Percentiles rank a stretch among this genome's conserved stretches.
Evolutionary conservation across 805 yeast species (phyloP).

Genomic region (Naumovozyma dairenensis): DNA sequence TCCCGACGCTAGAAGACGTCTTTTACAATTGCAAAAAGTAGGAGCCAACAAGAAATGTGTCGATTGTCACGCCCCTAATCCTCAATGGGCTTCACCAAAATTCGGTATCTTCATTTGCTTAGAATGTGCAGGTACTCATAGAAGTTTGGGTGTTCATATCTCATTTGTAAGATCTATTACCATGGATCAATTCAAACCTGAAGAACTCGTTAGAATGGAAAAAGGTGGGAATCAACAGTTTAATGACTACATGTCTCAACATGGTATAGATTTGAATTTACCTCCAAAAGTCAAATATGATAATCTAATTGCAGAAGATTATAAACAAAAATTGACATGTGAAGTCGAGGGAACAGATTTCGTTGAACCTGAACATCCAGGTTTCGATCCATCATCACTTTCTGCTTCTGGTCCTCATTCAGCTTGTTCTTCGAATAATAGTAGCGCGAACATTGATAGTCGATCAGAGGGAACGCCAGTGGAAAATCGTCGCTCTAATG

Average conservation of each 20-base stretch:
- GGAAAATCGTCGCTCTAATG: constrained; percentile 36
- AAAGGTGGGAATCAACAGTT: constrained; percentile 84
- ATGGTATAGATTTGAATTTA: constrained; percentile 58
- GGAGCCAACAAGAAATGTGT: constrained; percentile 83
- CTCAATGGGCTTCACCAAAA: constrained; percentile 99
- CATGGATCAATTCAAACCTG: constrained; percentile 96
- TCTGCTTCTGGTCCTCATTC: constrained; percentile 5
- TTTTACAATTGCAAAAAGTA: constrained; percentile 64
- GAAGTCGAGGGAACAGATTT: constrained; percentile 65
- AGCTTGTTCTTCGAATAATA: constrained; percentile 1
- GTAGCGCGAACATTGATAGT: constrained; percentile 2
- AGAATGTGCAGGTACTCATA: constrained; percentile 95
- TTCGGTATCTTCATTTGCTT: constrained; percentile 94
- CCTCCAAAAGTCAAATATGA: constrained; percentile 72
- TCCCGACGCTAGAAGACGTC: constrained; percentile 81
- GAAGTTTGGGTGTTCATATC: constrained; percentile 93
- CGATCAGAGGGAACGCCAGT: constrained; percentile 23
- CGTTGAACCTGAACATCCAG: constrained; percentile 51
- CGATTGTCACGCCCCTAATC: constrained; percentile 92
- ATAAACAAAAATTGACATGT: constrained; percentile 71
- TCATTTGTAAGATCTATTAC: constrained; percentile 95
- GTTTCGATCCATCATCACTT: constrained; percentile 24
- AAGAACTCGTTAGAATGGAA: constrained; percentile 85
- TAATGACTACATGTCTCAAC: constrained; percentile 51
- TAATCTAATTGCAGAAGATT: constrained; percentile 89